Conservation (phyloP, 1,284 basidiomycete species). For the Takashimella tepidaria region DNA sequence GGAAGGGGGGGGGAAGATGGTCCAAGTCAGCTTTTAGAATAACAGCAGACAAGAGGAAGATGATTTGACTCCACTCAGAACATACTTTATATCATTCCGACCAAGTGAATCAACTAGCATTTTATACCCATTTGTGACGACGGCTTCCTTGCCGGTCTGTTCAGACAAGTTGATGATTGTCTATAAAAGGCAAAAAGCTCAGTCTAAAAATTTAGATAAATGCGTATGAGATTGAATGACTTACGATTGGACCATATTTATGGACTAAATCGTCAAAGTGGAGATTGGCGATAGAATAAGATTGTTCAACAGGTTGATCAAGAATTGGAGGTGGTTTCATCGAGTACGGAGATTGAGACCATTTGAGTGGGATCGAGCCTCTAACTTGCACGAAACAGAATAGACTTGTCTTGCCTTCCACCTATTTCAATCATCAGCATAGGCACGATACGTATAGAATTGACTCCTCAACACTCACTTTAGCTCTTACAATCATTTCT, state of each 20-base stretch:
- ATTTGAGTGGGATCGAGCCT: conserved; percentile 85
- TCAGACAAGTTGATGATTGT: conserved; percentile 85
- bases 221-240: conserved; percentile 14
- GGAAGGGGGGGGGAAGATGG: too few relatives aligned
- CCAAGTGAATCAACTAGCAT: conserved; percentile 61
- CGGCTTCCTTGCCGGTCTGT: conserved; percentile 78
- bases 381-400: conserved; percentile 85
- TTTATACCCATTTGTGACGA: conserved; percentile 71
- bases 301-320: conserved; percentile 69
- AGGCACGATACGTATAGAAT: not conserved
- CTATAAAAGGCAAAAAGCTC: too few relatives aligned
- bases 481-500: conserved; percentile 65
- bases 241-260: conserved; percentile 71
- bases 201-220: too few relatives aligned
- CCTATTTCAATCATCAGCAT: conserved; percentile 18
- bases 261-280: conserved; percentile 68
- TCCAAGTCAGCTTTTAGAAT: not conserved
- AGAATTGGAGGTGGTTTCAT: conserved; percentile 84
- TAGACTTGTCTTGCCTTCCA: conserved; percentile 63
- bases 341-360: conserved; percentile 66
- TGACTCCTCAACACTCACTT: conserved; percentile 51
- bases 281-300: conserved; percentile 62
- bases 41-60: too few relatives aligned
- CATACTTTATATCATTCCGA: conserved; percentile 60
- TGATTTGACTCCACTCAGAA: too few relatives aligned